Conservation (phyloP, 1,284 basidiomycete species). For the Sporisorium iseilematis-ciliati region DNA sequence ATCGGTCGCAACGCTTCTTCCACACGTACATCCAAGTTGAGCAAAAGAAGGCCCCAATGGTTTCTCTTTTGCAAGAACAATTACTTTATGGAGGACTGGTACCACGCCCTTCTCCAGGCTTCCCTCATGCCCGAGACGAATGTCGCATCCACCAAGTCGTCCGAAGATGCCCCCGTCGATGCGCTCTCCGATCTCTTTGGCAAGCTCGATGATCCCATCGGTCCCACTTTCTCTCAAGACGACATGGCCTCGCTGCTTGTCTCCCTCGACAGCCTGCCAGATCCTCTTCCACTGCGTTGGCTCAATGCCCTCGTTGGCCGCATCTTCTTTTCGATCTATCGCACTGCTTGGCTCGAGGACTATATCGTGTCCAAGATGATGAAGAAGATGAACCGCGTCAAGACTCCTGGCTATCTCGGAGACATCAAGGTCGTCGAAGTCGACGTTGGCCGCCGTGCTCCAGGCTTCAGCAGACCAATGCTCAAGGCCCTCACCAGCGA, state of each 20-base stretch:
- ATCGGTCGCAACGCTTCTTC: conserved; percentile 17
- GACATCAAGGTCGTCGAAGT: conserved; percentile 89
- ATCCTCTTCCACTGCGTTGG: conserved; percentile 96
- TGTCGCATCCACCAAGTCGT: conserved; percentile 10
- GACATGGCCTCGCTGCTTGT: conserved; percentile 88
- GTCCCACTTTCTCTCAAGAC: conserved; percentile 77
- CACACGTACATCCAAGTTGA: conserved; percentile 13
- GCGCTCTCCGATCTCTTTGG: conserved; percentile 19
- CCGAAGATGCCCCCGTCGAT: conserved; percentile 23
- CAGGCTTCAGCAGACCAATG: conserved; percentile 83
- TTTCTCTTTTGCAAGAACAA: conserved; percentile 67
- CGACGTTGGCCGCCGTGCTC: conserved; percentile 84
- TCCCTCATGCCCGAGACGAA: conserved; percentile 72
- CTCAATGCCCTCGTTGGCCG: conserved; percentile 92
- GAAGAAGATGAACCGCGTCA: conserved; percentile 92
- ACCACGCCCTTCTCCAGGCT: conserved; percentile 84
- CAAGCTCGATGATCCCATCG: conserved; percentile 69
- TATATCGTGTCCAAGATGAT: conserved; percentile 89
- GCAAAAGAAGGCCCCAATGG: conserved; percentile 55
- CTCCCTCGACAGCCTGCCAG: conserved; percentile 88
- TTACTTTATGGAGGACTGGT: conserved; percentile 83
- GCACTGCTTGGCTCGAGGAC: conserved; percentile 81
- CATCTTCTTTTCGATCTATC: conserved; percentile 90
- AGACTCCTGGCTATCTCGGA: conserved; percentile 85
- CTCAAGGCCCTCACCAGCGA: conserved; percentile 92